These are phyloP conservation scores for Luvunga scandens DNA, from an alignment of 345 rosid species.

Conservation along the genomic window DNA sequence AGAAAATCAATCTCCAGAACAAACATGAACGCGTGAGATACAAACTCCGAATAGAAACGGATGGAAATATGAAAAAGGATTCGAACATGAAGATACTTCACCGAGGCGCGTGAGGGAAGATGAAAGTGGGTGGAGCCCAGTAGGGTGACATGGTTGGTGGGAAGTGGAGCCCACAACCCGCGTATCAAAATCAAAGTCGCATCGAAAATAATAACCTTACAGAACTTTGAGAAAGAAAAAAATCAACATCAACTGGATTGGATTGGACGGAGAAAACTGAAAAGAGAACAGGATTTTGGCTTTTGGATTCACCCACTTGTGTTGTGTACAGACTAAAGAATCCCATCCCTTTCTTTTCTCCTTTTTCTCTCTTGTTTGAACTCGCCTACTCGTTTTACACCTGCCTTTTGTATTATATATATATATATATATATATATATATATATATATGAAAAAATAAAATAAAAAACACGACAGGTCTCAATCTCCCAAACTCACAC, in stretches of 20 bases:
- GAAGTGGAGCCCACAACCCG: conserved; percentile 9
- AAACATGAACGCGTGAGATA: background rate
- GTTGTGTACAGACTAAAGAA: background rate
- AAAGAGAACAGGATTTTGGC: conserved; percentile 7
- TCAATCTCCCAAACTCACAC: no score
- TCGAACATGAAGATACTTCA: no score
- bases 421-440: no score
- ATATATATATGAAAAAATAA: no score
- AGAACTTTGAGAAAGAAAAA: background rate
- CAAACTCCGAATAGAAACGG: background rate
- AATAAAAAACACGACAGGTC: no score
- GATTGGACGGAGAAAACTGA: no score
- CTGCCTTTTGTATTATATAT: no score
- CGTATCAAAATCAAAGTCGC: conserved; percentile 1
- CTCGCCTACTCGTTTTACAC: background rate
- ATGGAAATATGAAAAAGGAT: no score
- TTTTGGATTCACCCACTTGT: conserved; percentile 14
- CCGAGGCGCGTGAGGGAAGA: background rate
- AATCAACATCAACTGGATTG: background rate
- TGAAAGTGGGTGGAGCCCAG: background rate
- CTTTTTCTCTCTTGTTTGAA: background rate
- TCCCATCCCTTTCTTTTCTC: background rate
- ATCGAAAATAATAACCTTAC: background rate
- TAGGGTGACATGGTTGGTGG: conserved; percentile 28
- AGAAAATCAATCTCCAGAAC: background rate